These are phyloP conservation scores for Apiospora phragmitis DNA, from an alignment of 2,329 filamentous ascomycete genomes.

Conservation along the genomic window DNA sequence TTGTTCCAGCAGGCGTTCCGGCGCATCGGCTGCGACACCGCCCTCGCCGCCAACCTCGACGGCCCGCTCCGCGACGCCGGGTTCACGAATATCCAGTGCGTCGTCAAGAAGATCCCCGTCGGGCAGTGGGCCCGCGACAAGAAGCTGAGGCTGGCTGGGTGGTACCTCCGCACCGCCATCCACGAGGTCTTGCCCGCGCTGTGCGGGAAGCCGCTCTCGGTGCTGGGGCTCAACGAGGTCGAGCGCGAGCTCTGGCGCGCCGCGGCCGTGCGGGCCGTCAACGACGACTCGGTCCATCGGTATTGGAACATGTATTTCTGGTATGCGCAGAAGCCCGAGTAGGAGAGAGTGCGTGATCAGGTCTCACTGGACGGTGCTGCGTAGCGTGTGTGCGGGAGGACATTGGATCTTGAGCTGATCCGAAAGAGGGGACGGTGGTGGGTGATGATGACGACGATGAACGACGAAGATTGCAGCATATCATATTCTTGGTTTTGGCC, in stretches of 20 bases:
- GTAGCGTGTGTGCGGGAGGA: too few relatives aligned
- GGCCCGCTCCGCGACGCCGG: slow-evolving; percentile 35
- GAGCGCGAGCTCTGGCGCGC: slow-evolving; percentile 21
- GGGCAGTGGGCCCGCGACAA: slow-evolving; percentile 17
- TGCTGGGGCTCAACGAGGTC: slow-evolving; percentile 18
- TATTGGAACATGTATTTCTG: slow-evolving; percentile 24
- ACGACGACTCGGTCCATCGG: slow-evolving; percentile 17
- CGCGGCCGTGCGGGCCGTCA: slow-evolving; percentile 14
- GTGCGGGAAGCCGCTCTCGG: slow-evolving; percentile 14
- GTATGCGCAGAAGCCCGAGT: slow-evolving; percentile 21
- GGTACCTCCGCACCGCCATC: slow-evolving; percentile 19
- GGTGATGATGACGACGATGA: not conserved
- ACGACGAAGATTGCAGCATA: not conserved
- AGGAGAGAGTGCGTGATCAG: not conserved
- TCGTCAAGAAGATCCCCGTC: slow-evolving; percentile 21
- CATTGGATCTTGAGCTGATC: too few relatives aligned
- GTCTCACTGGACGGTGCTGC: not conserved
- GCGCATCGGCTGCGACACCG: slow-evolving; percentile 40
- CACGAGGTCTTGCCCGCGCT: slow-evolving; percentile 19
- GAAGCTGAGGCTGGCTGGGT: slow-evolving; percentile 15
- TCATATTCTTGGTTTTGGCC: not conserved
- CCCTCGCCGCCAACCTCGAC: slow-evolving; percentile 36
- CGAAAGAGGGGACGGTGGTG: not conserved
- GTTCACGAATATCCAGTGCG: slow-evolving; percentile 30
- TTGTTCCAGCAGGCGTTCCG: slow-evolving; percentile 28